Conservation (phyloP, 2,329 filamentous ascomycete genomes). For the Sphaerulina musiva region DNA sequence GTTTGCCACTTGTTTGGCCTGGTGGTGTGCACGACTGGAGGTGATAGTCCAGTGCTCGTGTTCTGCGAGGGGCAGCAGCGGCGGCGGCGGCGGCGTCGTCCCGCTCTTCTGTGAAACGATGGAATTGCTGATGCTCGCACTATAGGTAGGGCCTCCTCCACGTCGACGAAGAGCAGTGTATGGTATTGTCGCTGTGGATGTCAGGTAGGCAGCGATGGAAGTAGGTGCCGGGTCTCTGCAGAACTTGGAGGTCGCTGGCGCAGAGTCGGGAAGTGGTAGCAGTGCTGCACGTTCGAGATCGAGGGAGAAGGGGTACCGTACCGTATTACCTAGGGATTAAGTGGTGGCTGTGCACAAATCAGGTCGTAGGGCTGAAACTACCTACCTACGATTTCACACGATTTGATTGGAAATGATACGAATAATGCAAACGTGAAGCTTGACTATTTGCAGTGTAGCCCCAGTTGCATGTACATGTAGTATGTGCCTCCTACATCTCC, state of each 20-base stretch:
- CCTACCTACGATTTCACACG: too few species aligned
- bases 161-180: not conserved
- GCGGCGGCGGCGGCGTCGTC: not conserved
- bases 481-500: too few species aligned
- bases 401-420: too few species aligned
- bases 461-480: too few species aligned
- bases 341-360: not conserved
- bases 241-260: not conserved
- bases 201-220: not conserved
- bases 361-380: not conserved
- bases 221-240: not conserved
- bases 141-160: too few species aligned
- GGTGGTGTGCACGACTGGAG: not conserved
- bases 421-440: too few species aligned
- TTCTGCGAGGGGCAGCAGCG: not conserved
- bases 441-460: too few species aligned
- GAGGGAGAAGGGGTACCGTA: not conserved
- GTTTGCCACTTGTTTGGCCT: not conserved
- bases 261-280: not conserved
- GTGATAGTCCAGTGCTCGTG: not conserved
- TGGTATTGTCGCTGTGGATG: not conserved
- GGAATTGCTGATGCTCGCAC: not conserved
- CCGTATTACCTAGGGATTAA: not conserved
- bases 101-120: not conserved
- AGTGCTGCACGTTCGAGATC: not conserved